A percentile compares a stretch with the other conserved stretches of the same genome.
phyloP scores from a whole-genome alignment of 495 filamentous ascomycete species.

The Penicillium mononematosum region DNA sequence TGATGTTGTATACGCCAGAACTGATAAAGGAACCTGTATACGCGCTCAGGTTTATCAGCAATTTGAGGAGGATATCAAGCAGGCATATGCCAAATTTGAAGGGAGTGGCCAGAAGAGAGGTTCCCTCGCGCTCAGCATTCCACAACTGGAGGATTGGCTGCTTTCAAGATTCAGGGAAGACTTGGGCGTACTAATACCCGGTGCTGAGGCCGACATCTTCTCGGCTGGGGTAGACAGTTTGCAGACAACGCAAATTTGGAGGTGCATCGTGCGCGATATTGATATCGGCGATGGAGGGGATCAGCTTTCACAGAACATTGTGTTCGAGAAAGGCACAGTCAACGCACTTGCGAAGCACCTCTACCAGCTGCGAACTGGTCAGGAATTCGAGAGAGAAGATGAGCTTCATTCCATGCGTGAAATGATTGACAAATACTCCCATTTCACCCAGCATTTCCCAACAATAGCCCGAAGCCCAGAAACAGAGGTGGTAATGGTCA shows the following conservation, averaged over 20 bases:
- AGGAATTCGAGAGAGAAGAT: constrained; percentile 24
- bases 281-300: constrained; percentile 30
- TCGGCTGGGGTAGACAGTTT: constrained; percentile 54
- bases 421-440: constrained; percentile 43
- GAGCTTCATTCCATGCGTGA: constrained; percentile 32
- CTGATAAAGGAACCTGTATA: constrained; percentile 58
- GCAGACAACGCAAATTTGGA: constrained; percentile 51
- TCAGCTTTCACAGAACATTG: constrained; percentile 45
- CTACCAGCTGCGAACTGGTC: constrained; percentile 24
- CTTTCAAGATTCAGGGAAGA: constrained; percentile 28
- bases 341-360: constrained; percentile 33
- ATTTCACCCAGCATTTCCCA: constrained; percentile 36
- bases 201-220: constrained; percentile 52
- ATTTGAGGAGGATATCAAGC: constrained; percentile 50
- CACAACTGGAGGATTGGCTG: constrained; percentile 29
- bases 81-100: constrained; percentile 40
- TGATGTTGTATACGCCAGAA: constrained; percentile 47
- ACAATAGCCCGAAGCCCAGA: constrained; percentile 16
- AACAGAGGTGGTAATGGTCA: constrained; percentile 39
- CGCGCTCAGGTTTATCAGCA: constrained; percentile 52
- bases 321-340: constrained; percentile 48
- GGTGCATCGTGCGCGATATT: constrained; percentile 34
- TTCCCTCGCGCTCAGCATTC: constrained; percentile 16
- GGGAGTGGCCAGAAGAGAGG: constrained; percentile 23
- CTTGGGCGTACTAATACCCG: constrained; percentile 21